Evolutionary conservation across 2,329 filamentous ascomycete genomes (phyloP).

Genomic region (Aspergillus latus): DNA sequence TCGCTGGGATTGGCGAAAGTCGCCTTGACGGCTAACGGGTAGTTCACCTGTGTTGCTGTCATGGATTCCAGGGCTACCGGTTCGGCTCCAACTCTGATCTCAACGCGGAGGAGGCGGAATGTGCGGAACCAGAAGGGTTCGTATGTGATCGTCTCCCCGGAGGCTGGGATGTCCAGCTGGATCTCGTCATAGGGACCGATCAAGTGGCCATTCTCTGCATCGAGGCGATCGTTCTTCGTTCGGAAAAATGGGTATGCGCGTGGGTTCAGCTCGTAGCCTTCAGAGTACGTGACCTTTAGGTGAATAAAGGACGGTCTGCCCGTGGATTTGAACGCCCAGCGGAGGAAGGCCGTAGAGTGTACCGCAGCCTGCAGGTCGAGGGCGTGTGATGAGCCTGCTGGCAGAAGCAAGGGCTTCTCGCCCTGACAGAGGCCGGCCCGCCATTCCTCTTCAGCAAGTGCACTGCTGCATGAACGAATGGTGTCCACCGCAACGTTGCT

Average conservation of each 20-base stretch:
- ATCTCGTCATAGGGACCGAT: slow-evolving; percentile 42
- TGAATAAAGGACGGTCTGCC: slow-evolving; percentile 16
- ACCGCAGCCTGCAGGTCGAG: slow-evolving; percentile 26
- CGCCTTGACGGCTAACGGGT: slow-evolving; percentile 37
- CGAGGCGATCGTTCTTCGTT: slow-evolving; percentile 38
- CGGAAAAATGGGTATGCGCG: slow-evolving; percentile 43
- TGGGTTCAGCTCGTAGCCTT: slow-evolving; percentile 36
- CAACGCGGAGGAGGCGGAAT: slow-evolving; percentile 37
- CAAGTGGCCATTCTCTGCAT: slow-evolving; percentile 32
- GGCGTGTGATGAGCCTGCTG: slow-evolving; percentile 15
- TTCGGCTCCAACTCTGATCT: slow-evolving; percentile 26
- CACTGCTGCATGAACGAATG: slow-evolving; percentile 25
- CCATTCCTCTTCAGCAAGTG: neutral
- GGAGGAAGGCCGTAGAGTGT: slow-evolving; percentile 28
- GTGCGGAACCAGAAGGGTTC: slow-evolving; percentile 47
- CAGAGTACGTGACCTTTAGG: slow-evolving; percentile 32
- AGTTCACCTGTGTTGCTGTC: slow-evolving; percentile 36
- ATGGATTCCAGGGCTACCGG: slow-evolving; percentile 29
- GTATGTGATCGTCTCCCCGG: slow-evolving; percentile 19
- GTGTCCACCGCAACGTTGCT: slow-evolving; percentile 21
- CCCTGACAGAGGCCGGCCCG: no score
- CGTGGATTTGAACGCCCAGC: slow-evolving; percentile 22
- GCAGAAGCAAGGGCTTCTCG: slow-evolving; percentile 11
- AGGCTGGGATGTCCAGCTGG: slow-evolving; percentile 15
- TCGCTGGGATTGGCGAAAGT: slow-evolving; percentile 18